Evolutionary conservation across 2,329 filamentous ascomycete genomes (phyloP), one percentile per base, ranked within the genome.

Genomic region (Clonostachys sp.): DNA sequence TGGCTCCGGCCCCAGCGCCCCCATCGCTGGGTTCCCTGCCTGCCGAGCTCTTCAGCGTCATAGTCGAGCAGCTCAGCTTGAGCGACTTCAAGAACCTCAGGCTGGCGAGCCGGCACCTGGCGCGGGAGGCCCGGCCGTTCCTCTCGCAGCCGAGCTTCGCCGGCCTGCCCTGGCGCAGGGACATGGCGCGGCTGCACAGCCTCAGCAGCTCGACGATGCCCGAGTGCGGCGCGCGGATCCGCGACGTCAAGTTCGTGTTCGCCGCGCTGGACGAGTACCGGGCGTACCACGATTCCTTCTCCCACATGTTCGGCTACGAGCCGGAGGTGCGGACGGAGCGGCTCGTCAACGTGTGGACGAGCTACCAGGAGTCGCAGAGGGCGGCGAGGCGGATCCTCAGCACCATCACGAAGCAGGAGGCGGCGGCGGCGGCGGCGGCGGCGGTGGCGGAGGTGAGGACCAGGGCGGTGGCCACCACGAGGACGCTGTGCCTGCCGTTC

Each of bases 201-300:
- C 72, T 78, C 48, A 69, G 74, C 48, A 69, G 74, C 34, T 18
- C 42, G 14, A 57, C 59, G 45, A 64, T 74, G 51, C 63, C 67
- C 38, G 67, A 65, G 6, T 66, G 75, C 34, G 65, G 67, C 45
- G 57, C 57, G 41, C 64, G 62, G 49, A 70, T 78, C 57, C 61
- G 63, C 30, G 64, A 68, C 17, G 57, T 76, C 50, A 70, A 66
- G 48, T 66, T 77, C 55, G 74, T 74, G 55, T 65, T 77, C 46
- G 62, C 69, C 48, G 65, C 69, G 43, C 53, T 73, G 41, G 63
- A 70, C 51, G 65, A 66, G 48, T 68, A 70, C 47, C 64, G 65
- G 50, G 67, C 65, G 48, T 63, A 65, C 48, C 61, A 67, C 48
- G 54, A 57, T 17, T 59, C 59, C 8, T 63, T 57, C 53, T 60